These are phyloP conservation scores for Fusarium marasasianum DNA, from an alignment of 2,329 filamentous ascomycete species.

Conservation along the genomic window DNA sequence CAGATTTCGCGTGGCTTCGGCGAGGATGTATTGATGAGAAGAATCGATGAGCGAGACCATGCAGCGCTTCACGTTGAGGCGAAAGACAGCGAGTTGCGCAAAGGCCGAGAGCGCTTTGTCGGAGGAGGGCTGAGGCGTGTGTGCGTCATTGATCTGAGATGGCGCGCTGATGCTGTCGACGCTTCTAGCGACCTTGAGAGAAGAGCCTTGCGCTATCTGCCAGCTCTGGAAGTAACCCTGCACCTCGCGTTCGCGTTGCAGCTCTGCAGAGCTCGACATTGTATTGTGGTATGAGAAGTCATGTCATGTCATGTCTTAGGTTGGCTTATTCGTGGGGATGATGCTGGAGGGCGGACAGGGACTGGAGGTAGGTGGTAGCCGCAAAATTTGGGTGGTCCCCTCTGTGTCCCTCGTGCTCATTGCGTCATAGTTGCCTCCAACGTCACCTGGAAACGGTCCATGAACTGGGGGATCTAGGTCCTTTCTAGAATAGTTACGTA, in stretches of 20 bases:
- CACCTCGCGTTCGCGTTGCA: conserved; percentile 47
- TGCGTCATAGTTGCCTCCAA: conserved; percentile 28
- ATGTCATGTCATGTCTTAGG: conserved; percentile 9
- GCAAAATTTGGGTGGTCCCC: conserved; percentile 8
- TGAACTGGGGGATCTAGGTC: background rate
- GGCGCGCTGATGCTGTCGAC: conserved; percentile 46
- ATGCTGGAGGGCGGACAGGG: background rate
- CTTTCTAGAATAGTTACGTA: conserved; percentile 14
- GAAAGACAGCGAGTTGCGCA: conserved; percentile 60
- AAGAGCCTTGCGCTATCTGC: conserved; percentile 46
- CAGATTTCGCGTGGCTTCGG: conserved; percentile 59
- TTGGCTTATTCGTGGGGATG: background rate
- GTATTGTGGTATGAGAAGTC: conserved; percentile 5
- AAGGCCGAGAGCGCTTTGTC: conserved; percentile 56
- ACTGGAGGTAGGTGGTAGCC: background rate
- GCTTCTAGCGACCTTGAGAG: conserved; percentile 45
- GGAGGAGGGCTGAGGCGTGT: conserved; percentile 45
- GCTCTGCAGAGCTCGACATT: conserved; percentile 42
- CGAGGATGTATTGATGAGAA: conserved; percentile 59
- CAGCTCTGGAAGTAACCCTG: conserved; percentile 46
- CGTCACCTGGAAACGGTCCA: conserved; percentile 6
- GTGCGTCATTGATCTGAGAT: conserved; percentile 38
- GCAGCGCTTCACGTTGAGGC: conserved; percentile 57
- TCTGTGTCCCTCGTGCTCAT: background rate
- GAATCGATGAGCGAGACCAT: conserved; percentile 61